Evolutionary conservation across 2,329 filamentous ascomycete genomes (phyloP), one percentile per base, ranked within the genome.

Genomic region (Neonectria punicea): DNA sequence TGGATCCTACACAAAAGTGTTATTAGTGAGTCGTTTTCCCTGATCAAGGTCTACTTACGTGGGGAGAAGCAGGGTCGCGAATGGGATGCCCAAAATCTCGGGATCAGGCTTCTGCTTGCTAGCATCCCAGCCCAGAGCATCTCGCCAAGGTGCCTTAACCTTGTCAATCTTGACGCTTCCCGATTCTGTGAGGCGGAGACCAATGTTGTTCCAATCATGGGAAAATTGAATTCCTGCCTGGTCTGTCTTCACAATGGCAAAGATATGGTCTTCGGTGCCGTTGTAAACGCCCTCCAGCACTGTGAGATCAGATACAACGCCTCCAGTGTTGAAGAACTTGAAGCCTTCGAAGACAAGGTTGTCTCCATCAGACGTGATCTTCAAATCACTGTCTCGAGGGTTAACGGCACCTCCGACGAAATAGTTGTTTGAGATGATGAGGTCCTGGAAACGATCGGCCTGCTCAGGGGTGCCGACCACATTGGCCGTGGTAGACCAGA

Each of bases 311-410:
- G 88, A 90, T 2, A 92, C 82, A 0, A 90, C 88, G 30, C 89
- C 89, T 0, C 89, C 89, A 0, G 89, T 92, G 72, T 89, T 91
- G 81, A 91, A 91, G 77, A 86, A 82, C 75, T 92, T 92, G 76
- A 82, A 83, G 1, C 89, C 88, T 63, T 86, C 86, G 75, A 89
- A 91, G 2, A 89, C 74, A 16, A 91, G 75, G 2, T 83, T 78
- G 4, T 88, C 84, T 1, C 85, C 87, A 1, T 87, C 81, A 2
- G 81, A 76, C 0, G 81, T 86, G 65, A 90, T 88, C 32, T 82
- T 85, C 8, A 90, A 76, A 69, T 91, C 88, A 41, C 79, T 87
- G 72, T 91, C 88, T 4, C 89, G 84, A 0, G 88, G 89, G 67
- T 91, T 91, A 20, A 91, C 89, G 0, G 89, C 86, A 25, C 86